phyloP scores from a whole-genome alignment of 2,329 filamentous ascomycete species.

The Karstenula rhodostoma region DNA sequence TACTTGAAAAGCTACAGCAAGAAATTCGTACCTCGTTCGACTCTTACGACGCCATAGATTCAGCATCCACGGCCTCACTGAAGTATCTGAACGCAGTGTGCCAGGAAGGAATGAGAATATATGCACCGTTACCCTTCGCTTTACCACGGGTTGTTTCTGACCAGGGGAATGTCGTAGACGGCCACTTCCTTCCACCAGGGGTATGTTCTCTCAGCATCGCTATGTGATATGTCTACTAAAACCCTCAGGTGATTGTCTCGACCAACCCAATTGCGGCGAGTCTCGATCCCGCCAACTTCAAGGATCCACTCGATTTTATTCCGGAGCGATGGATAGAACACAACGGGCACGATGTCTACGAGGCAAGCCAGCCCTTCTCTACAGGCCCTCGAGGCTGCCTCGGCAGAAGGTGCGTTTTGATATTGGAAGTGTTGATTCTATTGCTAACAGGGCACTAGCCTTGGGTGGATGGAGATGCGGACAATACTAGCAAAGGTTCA shows the following conservation, averaged over 20 bases:
- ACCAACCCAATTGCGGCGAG: conserved; percentile 21
- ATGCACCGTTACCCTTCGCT: conserved; percentile 27
- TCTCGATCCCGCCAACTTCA: conserved; percentile 28
- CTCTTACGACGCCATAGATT: conserved; percentile 26
- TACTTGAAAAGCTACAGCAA: conserved; percentile 19
- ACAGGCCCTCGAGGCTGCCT: conserved; percentile 31
- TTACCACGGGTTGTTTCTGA: conserved; percentile 20
- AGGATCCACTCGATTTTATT: conserved; percentile 28
- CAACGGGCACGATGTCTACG: conserved; percentile 18
- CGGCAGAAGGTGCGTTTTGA: conserved; percentile 18
- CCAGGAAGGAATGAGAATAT: conserved; percentile 30
- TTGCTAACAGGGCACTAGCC: not conserved
- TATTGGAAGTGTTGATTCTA: too few species aligned
- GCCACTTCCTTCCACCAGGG: conserved; percentile 22
- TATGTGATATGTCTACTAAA: too few species aligned
- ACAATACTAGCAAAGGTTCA: conserved; percentile 49
- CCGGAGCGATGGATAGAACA: conserved; percentile 40
- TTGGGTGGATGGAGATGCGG: conserved; percentile 39
- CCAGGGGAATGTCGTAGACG: conserved; percentile 22
- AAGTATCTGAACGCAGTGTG: conserved; percentile 28
- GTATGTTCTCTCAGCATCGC: conserved; percentile 23
- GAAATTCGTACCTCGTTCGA: conserved; percentile 31
- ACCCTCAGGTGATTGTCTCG: conserved; percentile 19
- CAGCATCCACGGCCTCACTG: conserved; percentile 17
- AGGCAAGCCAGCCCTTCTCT: conserved; percentile 26